Base-by-base conservation (phyloP, 768 basidiomycete species). In the Hemileccinum impolitum region DNA sequence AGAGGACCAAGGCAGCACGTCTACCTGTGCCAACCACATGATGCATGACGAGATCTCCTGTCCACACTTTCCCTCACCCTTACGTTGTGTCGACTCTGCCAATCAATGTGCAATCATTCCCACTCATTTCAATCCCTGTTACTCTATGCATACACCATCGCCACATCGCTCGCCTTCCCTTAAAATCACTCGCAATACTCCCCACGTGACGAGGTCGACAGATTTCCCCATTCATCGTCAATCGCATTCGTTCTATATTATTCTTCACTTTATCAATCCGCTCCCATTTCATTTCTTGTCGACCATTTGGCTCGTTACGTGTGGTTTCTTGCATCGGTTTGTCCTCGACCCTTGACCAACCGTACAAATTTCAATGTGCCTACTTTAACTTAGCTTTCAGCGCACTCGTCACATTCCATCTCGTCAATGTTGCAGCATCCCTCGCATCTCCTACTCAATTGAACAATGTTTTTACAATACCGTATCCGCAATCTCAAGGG, bases 191-290 rank as follows among this genome's bases (percentile, higher is more conserved):
- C 60, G 68, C 72, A 74, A 71, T 68, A 69, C 67, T 64, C 65
- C 60, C 59, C 73, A 71, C 72, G 71, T 73, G 74, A 76, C 71
- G 70, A 75, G 74, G 71, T 72, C 75, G 72, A 80, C 76, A 79
- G 70, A 73, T 69, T 73, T 69, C 70, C 67, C 71, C 73, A 66
- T 54, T 65, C 63, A 59, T 62, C 69, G 61, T 66, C 68, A 61
- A 68, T 70, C 70, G 76, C 76, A 74, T 78, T 79, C 75, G 71
- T 81, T 75, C 75, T 80, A 75, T 81, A 80, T 89, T 88, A 88
- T 88, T 87, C 78, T 80, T 85, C 84, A 84, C 73, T 76, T 86
- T 85, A 87, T 82, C 76, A 70, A 75, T 73, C 73, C 71, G 71
- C 74, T 68, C 55, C 56, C 51, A 54, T 46, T 52, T 59, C 57